Evolutionary conservation across 805 yeast species (phyloP).

Genomic region (Yarrowia sp.): DNA sequence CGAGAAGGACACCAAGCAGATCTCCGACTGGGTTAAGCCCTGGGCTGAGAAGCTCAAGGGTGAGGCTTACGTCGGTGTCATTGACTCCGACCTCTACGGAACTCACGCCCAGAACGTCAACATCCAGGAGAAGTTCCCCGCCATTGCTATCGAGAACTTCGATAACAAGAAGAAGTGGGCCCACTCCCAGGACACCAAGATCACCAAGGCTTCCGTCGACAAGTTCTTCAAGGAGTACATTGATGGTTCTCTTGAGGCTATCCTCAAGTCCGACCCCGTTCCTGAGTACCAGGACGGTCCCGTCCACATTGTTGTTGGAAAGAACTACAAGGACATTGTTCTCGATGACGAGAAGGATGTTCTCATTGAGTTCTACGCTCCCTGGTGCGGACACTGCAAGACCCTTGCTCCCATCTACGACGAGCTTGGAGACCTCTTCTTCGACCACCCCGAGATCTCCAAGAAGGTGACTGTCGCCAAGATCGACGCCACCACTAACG

Average conservation of each 20-base stretch:
- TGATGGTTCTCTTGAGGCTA: conserved; percentile 66
- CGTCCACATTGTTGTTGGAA: conserved; percentile 76
- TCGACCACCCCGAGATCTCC: conserved; percentile 48
- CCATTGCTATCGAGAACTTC: conserved; percentile 81
- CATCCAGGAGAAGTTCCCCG: conserved; percentile 83
- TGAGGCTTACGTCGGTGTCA: conserved; percentile 78
- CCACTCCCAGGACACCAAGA: conserved; percentile 55
- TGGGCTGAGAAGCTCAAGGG: conserved; percentile 78
- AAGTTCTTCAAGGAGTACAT: conserved; percentile 62
- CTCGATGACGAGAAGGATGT: conserved; percentile 65
- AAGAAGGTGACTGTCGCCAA: conserved; percentile 73
- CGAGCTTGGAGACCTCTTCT: conserved; percentile 73
- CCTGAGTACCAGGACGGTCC: conserved; percentile 76
- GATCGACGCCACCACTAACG: conserved; percentile 87
- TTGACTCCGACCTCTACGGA: conserved; percentile 78
- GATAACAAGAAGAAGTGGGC: conserved; percentile 72
- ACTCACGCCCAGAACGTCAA: conserved; percentile 83
- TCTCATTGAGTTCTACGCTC: conserved; percentile 87
- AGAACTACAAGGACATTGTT: conserved; percentile 71
- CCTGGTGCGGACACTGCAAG: conserved; percentile 99
- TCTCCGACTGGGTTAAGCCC: conserved; percentile 51
- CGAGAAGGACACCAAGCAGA: conserved; percentile 61
- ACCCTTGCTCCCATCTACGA: conserved; percentile 82
- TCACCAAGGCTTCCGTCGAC: conserved; percentile 54
- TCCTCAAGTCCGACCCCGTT: conserved; percentile 78